Conservation (phyloP, 2,329 filamentous ascomycete species). For the Furcasterigmium furcatum region DNA sequence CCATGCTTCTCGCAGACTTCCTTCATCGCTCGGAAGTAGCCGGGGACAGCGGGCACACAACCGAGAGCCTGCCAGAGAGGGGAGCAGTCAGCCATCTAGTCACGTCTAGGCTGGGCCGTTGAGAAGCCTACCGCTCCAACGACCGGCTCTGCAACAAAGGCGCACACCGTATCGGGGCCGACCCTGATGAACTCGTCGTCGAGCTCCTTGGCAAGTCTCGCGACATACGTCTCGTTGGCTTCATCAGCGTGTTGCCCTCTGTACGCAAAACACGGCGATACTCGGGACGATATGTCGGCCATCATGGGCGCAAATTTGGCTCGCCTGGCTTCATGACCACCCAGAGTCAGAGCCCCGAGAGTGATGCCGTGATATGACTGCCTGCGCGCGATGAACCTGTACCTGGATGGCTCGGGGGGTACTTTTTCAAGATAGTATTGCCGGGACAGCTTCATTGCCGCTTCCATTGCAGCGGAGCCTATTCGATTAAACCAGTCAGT, state of each 20-base stretch:
- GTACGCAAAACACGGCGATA: conserved; percentile 67
- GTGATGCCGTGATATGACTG: conserved; percentile 73
- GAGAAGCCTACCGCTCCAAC: conserved; percentile 61
- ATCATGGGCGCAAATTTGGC: conserved; percentile 62
- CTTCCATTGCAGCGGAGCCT: conserved; percentile 52
- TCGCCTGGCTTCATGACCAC: conserved; percentile 59
- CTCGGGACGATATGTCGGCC: conserved; percentile 51
- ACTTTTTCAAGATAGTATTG: conserved; percentile 47
- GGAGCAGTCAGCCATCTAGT: background rate
- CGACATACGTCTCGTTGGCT: conserved; percentile 42
- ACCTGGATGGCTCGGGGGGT: conserved; percentile 47
- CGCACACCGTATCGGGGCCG: conserved; percentile 41
- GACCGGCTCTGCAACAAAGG: conserved; percentile 63
- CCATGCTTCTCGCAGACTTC: conserved; percentile 52
- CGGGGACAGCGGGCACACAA: conserved; percentile 43
- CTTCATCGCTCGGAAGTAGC: conserved; percentile 53
- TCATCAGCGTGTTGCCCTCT: conserved; percentile 50
- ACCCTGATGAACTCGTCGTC: conserved; percentile 42
- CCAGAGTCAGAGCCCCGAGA: conserved; percentile 61
- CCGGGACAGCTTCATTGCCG: conserved; percentile 43
- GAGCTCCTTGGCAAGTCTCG: conserved; percentile 36
- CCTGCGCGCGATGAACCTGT: conserved; percentile 62
- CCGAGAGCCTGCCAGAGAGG: conserved; percentile 58
- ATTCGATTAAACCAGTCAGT: too few species aligned
- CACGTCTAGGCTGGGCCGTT: conserved; percentile 7